These are phyloP conservation scores for Blastobotrys robertii DNA, from an alignment of 805 yeast genomes.

Conservation along the genomic window DNA sequence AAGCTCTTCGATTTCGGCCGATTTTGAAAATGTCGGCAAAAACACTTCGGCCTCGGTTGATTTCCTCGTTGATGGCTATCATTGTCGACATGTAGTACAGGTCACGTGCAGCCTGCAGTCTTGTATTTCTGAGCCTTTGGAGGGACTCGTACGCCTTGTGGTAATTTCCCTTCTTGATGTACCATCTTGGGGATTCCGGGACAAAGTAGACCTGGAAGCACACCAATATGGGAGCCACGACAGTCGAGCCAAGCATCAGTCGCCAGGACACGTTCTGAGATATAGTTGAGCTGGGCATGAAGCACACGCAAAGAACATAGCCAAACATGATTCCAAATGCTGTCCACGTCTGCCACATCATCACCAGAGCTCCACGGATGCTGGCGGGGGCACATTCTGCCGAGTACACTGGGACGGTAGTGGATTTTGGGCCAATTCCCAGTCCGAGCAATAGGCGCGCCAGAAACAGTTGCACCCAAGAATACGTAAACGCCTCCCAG, in stretches of 20 bases:
- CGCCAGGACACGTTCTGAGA: constrained; percentile 42
- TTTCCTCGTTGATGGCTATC: constrained; percentile 31
- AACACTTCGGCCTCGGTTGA: constrained; percentile 29
- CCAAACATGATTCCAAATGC: constrained; percentile 67
- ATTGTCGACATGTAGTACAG: constrained; percentile 48
- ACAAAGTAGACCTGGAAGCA: constrained; percentile 43
- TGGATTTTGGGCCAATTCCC: constrained; percentile 58
- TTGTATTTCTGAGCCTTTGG: constrained; percentile 34
- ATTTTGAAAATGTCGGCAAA: constrained; percentile 42
- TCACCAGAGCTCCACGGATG: constrained; percentile 55
- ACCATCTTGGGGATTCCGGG: constrained; percentile 68
- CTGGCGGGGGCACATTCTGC: constrained; percentile 53
- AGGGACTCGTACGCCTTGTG: constrained; percentile 43
- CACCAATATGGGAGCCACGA: constrained; percentile 48
- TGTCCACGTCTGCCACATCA: constrained; percentile 70
- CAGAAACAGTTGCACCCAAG: constrained; percentile 51
- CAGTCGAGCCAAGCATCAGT: constrained; percentile 55
- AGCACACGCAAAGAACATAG: constrained; percentile 48
- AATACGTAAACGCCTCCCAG: constrained; percentile 55
- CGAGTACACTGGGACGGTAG: constrained; percentile 58
- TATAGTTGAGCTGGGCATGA: constrained; percentile 37
- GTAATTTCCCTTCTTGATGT: constrained; percentile 43
- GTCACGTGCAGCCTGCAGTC: constrained; percentile 55
- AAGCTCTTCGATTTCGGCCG: constrained; percentile 77
- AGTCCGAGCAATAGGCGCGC: constrained; percentile 52